These are phyloP conservation scores for Dioszegia hungarica DNA, from an alignment of 768 basidiomycete species.

Conservation along the genomic window DNA sequence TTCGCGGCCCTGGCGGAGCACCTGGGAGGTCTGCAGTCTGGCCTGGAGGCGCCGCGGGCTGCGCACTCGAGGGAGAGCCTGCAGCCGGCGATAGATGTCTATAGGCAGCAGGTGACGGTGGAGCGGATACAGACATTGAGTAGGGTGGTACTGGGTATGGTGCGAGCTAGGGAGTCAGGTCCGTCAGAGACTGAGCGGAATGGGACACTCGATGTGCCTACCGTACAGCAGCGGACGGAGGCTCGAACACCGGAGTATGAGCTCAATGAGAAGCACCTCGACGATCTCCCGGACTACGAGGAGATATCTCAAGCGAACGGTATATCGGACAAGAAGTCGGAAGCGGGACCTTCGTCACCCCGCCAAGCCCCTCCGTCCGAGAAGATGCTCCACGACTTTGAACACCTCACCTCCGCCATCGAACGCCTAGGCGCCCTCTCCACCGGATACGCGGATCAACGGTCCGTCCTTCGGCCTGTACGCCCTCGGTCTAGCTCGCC, in stretches of 20 bases:
- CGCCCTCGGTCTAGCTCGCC: conserved; percentile 29
- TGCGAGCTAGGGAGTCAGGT: not conserved
- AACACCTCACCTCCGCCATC: conserved; percentile 78
- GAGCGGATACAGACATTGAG: conserved; percentile 22
- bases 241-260: not conserved
- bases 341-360: not conserved
- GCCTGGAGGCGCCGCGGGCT: not conserved
- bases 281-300: not conserved
- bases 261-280: not conserved
- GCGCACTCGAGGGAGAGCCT: not conserved
- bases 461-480: conserved; percentile 67
- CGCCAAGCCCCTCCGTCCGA: conserved; percentile 48
- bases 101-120: conserved; percentile 23
- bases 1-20: conserved; percentile 3
- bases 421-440: conserved; percentile 79
- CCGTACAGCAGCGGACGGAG: not conserved
- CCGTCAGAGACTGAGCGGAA: not conserved
- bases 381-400: conserved; percentile 78
- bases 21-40: not conserved
- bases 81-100: conserved; percentile 21
- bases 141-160: conserved; percentile 4
- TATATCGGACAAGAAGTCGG: not conserved
- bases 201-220: not conserved
- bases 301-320: not conserved
- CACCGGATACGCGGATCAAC: conserved; percentile 84